Evolutionary conservation across 176 grass and related monocot species (phyloP).

Genomic region (Eragrostis nindensis): DNA sequence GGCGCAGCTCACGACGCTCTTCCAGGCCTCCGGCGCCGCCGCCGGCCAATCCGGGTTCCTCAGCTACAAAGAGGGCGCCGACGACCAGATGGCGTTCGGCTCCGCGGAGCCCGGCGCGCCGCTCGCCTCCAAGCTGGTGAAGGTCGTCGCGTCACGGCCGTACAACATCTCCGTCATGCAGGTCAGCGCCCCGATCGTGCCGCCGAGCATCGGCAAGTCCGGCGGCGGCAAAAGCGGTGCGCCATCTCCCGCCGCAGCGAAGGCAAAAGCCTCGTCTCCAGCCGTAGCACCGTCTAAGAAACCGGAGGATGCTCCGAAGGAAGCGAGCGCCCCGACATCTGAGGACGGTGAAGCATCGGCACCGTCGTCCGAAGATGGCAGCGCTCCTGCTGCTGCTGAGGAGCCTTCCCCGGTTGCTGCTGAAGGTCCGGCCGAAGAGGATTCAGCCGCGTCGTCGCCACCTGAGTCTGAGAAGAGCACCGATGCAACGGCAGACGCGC

Average conservation of each 20-base stretch:
- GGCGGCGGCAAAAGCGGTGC: neutral
- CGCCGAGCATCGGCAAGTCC: conserved; percentile 46
- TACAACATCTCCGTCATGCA: conserved; percentile 73
- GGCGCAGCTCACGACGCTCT: conserved; percentile 55
- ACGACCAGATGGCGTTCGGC: conserved; percentile 60
- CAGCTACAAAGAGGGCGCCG: conserved; percentile 54
- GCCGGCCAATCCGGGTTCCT: conserved; percentile 58
- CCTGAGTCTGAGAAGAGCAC: neutral
- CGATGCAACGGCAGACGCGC: neutral
- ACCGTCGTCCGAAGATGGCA: neutral
- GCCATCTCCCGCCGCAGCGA: neutral
- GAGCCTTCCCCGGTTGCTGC: neutral
- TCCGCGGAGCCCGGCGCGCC: conserved; percentile 57
- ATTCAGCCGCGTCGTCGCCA: neutral
- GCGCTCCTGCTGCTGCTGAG: neutral
- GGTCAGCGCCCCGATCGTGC: conserved; percentile 61
- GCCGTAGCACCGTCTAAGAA: neutral
- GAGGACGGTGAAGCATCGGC: neutral
- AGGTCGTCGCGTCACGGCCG: conserved; percentile 49
- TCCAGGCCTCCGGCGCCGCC: conserved; percentile 51
- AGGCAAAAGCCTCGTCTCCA: neutral
- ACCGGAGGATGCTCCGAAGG: neutral
- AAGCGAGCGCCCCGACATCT: neutral
- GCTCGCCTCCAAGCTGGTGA: conserved; percentile 51
- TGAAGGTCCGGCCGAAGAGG: neutral